Base-by-base conservation (phyloP, 2,329 filamentous ascomycete genomes). In the Pseudogymnoascus sp. region DNA sequence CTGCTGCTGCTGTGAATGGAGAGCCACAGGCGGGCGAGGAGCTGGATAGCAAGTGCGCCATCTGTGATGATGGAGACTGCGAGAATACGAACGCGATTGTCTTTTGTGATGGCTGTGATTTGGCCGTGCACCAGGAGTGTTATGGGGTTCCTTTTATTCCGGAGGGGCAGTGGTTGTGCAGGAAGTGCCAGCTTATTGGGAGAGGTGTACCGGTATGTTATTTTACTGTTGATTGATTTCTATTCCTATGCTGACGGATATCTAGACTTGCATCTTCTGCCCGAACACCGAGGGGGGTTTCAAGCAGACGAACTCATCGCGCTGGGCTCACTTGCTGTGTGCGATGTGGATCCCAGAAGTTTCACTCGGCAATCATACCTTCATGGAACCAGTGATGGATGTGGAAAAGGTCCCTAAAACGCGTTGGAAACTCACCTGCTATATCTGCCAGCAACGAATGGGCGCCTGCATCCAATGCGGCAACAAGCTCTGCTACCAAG, bases 71-170 rank as follows among this genome's bases (percentile, higher is more conserved):
- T 72, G 95, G 95, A n/a, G 95, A 99, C 73, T 99, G 95, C 72
- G 95, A 99, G 77, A 99, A 99, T 75, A 96, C 95, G 22, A 99
- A 99, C 72, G 95, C 95, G 0, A 99, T 99, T 71, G 95, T 99
- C 22, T 99, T 99, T 73, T 99, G 95, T 74, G 95, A 99, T 73
- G 95, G 95, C 2, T 99, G 95, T 76, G 96, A 99, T 76, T 80
- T 99, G 61, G 95, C 95, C 3, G 95, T 99, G 8, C 95, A 99
- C 75, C 95, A 99, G 75, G 95, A 99, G 78, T 99, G 95, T 76
- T 99, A 99, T 73, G 95, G 95, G 63, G 95, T 99, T 56, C 95
- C 95, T 1, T 99, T 97, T 75, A 99, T 99, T 68, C 95, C 95
- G 1, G 95, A 99, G 78, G 95, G 95, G 16, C 95, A 99, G 76